Evolutionary conservation across 495 filamentous ascomycete species (phyloP).

Genomic region (Penicillium paradoxum): DNA sequence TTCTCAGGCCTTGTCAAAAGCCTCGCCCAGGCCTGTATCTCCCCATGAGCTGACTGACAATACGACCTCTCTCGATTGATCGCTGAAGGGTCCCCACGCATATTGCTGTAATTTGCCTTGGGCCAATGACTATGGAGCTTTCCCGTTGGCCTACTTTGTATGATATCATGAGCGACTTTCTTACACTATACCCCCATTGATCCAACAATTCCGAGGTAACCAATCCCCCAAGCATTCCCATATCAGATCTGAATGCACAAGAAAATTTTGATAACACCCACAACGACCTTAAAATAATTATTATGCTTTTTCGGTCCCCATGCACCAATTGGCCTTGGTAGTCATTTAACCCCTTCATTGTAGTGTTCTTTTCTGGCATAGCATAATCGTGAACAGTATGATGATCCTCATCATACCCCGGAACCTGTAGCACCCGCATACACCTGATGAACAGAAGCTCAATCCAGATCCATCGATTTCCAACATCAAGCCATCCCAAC

Average conservation of each 20-base stretch:
- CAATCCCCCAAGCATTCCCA: neutral
- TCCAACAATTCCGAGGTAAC: neutral
- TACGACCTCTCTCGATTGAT: neutral
- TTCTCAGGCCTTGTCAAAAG: constrained; percentile 2
- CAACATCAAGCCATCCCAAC: neutral
- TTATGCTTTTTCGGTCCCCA: no score
- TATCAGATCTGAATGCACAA: neutral
- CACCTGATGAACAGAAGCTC: no score
- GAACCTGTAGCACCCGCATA: no score
- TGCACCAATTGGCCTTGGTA: no score
- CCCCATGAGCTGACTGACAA: constrained; percentile 4
- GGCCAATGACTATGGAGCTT: neutral
- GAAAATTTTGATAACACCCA: no score
- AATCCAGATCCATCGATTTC: no score
- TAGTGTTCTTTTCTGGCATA: no score
- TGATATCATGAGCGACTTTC: constrained; percentile 7
- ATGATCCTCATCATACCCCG: no score
- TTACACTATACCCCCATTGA: constrained; percentile 4
- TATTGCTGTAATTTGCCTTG: neutral
- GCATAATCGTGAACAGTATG: no score
- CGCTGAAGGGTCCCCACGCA: no score
- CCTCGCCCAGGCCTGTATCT: constrained; percentile 7
- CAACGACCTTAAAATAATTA: no score
- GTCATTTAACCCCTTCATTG: no score
- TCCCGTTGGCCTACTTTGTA: neutral